Conservation (phyloP, 441 rosid species). For the Brassica balearica region DNA sequence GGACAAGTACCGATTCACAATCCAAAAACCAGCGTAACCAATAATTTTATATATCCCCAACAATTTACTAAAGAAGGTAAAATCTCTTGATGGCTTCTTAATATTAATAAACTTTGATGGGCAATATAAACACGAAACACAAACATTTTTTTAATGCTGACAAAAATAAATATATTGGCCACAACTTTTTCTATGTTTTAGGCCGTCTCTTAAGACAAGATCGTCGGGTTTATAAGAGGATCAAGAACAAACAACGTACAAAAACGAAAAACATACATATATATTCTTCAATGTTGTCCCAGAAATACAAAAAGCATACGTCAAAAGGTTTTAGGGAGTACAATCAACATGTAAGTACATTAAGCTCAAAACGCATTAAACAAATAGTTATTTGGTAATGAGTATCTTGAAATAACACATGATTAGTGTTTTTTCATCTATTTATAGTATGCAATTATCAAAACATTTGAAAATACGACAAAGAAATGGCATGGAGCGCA, state of each 20-base stretch:
- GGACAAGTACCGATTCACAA: conserved; percentile 44
- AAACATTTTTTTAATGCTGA: background rate
- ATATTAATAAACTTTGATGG: background rate
- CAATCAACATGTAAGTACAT: conserved; percentile 33
- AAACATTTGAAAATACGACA: conserved; percentile 35
- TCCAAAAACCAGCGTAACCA: conserved; percentile 25
- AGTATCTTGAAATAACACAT: background rate
- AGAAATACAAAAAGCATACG: background rate
- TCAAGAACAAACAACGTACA: background rate
- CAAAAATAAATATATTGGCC: background rate
- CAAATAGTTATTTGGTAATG: background rate
- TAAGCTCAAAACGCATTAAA: background rate
- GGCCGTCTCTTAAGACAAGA: conserved; percentile 18
- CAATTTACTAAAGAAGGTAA: conserved; percentile 17
- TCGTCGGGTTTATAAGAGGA: background rate
- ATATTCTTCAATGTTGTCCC: background rate
- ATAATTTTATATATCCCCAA: conserved; percentile 22
- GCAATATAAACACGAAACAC: conserved; percentile 9
- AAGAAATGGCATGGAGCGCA: conserved; percentile 41
- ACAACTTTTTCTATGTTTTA: background rate
- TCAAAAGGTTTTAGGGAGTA: conserved; percentile 7
- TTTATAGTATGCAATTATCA: conserved; percentile 37
- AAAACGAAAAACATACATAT: background rate
- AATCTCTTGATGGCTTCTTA: background rate
- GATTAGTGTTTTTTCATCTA: background rate